Base-by-base conservation (phyloP, 192 early-diverging fungal genomes). In the Jimgerdemannia flammicorona region DNA sequence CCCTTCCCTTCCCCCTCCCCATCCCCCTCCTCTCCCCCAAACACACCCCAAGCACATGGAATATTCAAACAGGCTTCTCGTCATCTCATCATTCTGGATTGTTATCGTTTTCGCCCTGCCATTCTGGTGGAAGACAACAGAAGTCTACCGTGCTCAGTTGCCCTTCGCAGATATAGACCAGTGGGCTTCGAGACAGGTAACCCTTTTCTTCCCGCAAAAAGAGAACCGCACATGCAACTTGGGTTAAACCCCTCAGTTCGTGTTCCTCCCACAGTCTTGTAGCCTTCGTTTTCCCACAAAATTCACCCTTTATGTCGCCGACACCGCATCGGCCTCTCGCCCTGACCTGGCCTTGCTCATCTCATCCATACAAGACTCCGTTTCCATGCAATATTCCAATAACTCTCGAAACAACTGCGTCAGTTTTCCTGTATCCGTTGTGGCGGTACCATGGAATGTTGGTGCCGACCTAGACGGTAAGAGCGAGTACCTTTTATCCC, bases 71-170 rank as follows among this genome's bases (percentile, higher is more conserved):
- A 81, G 81, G 40, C 77, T 81, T 41, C 72, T 78, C 40, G 83
- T 89, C 19, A 71, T 87, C 41, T 42, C 79, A 18, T 83, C 88
- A 3, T 80, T 94, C 44, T 86, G 88, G 84, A 72, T 71, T 4
- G 82, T 93, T 3, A 78, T 94, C 40, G 71, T 92, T 29, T 39
- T 93, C 40, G 90, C 84, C 3, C 65, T 92, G 11, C 95, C 95
- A 2, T 84, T 94, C 40, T 96, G 95, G 95, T 93, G 90, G 89
- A 85, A 87, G 59, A 93, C 93, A 3, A 96, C 93, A 0, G 89
- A 92, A 29, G 91, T 96, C 6, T 89, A 95, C 71, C 84, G 95
- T 9, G 93, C 95, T 4, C 82, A 87, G 40, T 73, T 96, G 71
- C 93, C 93, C 3, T 85, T 87, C 71, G 77, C 80, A 9, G 83